Percentiles rank a stretch among this genome's conserved stretches.
phyloP scores from a whole-genome alignment of 2,329 filamentous ascomycete genomes.

The Colletotrichum paranaense region DNA sequence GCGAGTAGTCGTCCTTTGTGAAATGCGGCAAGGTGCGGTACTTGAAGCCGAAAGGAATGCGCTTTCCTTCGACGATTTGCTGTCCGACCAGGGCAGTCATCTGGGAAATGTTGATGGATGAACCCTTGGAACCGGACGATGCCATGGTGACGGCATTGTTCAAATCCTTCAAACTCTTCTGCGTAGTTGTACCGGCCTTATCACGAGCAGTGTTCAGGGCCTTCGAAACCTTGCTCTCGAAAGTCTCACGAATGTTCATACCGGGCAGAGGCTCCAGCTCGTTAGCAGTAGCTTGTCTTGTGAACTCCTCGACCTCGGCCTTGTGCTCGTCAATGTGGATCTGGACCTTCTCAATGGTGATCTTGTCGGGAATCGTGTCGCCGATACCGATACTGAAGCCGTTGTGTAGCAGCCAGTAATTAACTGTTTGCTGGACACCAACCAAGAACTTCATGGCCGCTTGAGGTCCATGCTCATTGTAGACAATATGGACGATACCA shows the following conservation, averaged over 20 bases:
- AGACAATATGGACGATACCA: conserved; percentile 95
- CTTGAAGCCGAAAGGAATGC: conserved; percentile 99
- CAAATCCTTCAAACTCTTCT: conserved; percentile 91
- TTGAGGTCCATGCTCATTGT: conserved; percentile 90
- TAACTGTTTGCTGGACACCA: conserved; percentile 92
- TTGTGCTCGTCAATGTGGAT: conserved; percentile 85
- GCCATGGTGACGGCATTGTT: conserved; percentile 99
- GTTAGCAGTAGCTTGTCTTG: conserved; percentile 83
- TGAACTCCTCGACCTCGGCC: conserved; percentile 80
- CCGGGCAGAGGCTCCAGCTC: conserved; percentile 91
- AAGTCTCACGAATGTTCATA: conserved; percentile 98
- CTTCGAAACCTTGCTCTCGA: conserved; percentile 96
- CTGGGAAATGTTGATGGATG: conserved; percentile 99
- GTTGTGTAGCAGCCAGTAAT: conserved; percentile 96
- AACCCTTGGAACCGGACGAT: conserved; percentile 96
- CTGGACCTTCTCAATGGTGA: conserved; percentile 87
- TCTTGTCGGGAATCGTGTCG: conserved; percentile 92
- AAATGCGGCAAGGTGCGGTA: conserved; percentile 97
- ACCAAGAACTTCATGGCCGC: conserved; percentile 96
- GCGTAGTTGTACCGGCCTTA: conserved; percentile 91
- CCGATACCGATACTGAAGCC: conserved; percentile 99
- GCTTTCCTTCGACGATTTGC: conserved; percentile 97
- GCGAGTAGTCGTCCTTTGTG: conserved; percentile 98
- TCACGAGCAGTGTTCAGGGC: conserved; percentile 96
- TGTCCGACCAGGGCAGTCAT: conserved; percentile 99